Evolutionary conservation across 2,329 filamentous ascomycete genomes (phyloP).

Genomic region (Fusarium annulatum): DNA sequence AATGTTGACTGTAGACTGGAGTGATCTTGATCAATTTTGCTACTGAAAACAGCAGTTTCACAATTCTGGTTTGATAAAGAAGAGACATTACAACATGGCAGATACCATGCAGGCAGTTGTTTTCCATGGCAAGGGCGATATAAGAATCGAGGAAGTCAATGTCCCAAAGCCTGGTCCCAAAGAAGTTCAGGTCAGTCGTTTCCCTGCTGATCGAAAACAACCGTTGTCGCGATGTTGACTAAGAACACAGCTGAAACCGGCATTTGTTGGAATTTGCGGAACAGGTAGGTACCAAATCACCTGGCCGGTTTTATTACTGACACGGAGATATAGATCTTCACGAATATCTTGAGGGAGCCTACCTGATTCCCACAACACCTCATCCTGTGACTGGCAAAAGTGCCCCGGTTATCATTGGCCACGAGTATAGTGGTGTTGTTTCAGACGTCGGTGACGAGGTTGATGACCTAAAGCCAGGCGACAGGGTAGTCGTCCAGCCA

Average conservation of each 20-base stretch:
- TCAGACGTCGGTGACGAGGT: background rate
- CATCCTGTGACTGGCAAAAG: background rate
- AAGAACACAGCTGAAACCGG: background rate
- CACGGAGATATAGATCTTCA: background rate
- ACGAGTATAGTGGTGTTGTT: background rate
- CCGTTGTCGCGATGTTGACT: background rate
- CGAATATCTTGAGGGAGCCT: background rate
- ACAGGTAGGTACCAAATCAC: background rate
- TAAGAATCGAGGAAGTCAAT: background rate
- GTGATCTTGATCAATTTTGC: rapidly evolving
- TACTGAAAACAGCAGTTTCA: too few species aligned
- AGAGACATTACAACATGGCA: background rate
- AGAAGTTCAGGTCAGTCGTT: background rate
- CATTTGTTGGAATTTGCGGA: background rate
- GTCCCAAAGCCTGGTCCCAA: background rate
- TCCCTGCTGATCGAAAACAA: too few species aligned
- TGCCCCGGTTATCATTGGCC: background rate
- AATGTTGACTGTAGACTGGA: background rate
- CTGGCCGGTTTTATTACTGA: background rate
- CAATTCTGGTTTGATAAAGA: too few species aligned
- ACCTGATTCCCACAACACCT: background rate
- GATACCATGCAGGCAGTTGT: background rate
- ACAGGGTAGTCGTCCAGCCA: background rate
- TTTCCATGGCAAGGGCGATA: background rate
- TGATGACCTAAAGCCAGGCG: background rate